These are phyloP conservation scores for Plasmopara muralis DNA, from an alignment of 352 stramenopile genomes.

Conservation along the genomic window DNA sequence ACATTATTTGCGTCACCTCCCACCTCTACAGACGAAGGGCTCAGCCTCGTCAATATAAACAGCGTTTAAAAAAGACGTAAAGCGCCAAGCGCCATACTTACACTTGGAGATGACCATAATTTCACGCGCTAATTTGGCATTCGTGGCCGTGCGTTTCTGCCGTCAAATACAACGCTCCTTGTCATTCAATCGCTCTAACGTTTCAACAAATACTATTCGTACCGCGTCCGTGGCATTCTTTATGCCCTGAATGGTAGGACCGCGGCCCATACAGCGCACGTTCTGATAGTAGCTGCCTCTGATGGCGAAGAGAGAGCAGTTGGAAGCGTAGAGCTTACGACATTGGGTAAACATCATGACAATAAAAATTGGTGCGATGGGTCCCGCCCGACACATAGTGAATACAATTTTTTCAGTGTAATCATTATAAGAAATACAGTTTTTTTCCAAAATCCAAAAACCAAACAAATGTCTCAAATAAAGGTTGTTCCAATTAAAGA, in stretches of 20 bases:
- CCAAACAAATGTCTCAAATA: too few relatives aligned
- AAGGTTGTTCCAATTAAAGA: too few relatives aligned
- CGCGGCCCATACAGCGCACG: constrained; percentile 69
- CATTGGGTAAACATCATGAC: constrained; percentile 17
- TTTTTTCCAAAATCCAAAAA: too few relatives aligned
- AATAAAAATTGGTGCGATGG: too few relatives aligned
- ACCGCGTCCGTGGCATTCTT: constrained; percentile 79
- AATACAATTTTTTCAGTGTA: too few relatives aligned
- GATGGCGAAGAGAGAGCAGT: constrained; percentile 1
- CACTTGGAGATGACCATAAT: constrained; percentile 72
- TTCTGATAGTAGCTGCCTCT: constrained; percentile 30
- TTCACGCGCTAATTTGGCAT: constrained; percentile 67
- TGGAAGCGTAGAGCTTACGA: constrained; percentile 4
- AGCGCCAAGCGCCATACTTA: constrained; percentile 12
- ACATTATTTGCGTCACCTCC: constrained; percentile 62
- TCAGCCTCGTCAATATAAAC: neutral
- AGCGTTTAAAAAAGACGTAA: neutral
- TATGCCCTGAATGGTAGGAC: constrained; percentile 70
- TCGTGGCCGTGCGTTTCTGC: constrained; percentile 75
- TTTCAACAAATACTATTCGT: neutral
- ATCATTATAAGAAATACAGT: too few relatives aligned
- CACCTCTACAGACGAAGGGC: constrained; percentile 27
- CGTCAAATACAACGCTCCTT: neutral
- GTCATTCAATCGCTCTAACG: neutral
- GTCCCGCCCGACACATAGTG: too few relatives aligned